Base-by-base conservation (phyloP, 106 monocot genomes). In the Amphibolis antarctica region DNA sequence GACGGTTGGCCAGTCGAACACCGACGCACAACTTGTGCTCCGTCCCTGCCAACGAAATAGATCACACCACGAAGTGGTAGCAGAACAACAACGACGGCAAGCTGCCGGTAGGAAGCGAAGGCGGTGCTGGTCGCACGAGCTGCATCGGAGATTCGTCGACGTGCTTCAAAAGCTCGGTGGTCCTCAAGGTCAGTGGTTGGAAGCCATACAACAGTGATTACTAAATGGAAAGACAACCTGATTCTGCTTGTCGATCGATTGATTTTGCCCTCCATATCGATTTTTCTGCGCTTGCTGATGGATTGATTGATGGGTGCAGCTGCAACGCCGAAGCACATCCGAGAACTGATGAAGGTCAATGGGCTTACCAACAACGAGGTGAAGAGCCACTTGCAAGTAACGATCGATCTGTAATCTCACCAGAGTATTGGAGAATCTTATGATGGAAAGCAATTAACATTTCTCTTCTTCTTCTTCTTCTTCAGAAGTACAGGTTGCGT, bases 381-480 rank as follows among this genome's bases (percentile, higher is more conserved):
- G 52, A 68, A 68, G 44, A 68, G 68, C 55, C 68, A 68, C 54
- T 53, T 68, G 21, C 68, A 68, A 44, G 68, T 68, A 45, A 53
- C n/a, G 25, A 58, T 28, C 58, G 11, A 22, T 10, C 1, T 24
- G 52, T 4, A 36, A 36, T 36, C 7, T 4, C 36, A 36, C 7
- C 36, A 36, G 2, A 36, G 36, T 36, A 36, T 36, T n/a, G n/a
- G n/a, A n/a, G n/a, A n/a, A n/a, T n/a, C n/a, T n/a, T n/a, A n/a
- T n/a, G n/a, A n/a, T n/a, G n/a, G n/a, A n/a, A n/a, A n/a, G n/a
- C n/a, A n/a, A n/a, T n/a, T n/a, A n/a, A n/a, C n/a, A n/a, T n/a
- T n/a, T n/a, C n/a, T 36, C 36, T 36, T 36, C 7, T 36, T 36
- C 36, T 36, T 36, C 36, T 36, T 24, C 12, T 53, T 53, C 23